phyloP scores from a whole-genome alignment of 176 grass and related monocot genomes.

The Avena eriantha region DNA sequence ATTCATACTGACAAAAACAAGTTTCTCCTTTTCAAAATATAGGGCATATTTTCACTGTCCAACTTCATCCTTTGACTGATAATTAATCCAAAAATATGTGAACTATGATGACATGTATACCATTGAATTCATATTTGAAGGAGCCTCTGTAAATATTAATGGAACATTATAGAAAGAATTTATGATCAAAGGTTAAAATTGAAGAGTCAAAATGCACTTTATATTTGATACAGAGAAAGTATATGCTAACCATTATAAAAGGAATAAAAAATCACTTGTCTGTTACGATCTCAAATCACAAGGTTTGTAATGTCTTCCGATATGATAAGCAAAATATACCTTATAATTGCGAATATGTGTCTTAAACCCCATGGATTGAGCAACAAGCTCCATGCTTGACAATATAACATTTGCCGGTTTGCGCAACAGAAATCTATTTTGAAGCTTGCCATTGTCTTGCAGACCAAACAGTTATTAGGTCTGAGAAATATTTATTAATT shows the following conservation, averaged over 20 bases:
- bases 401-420: constrained; percentile 89
- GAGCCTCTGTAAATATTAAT: neutral
- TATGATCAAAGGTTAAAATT: neutral
- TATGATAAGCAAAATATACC: constrained; percentile 48
- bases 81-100: constrained; percentile 7
- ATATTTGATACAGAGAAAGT: constrained; percentile 10
- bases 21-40: neutral
- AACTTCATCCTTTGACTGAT: constrained; percentile 13
- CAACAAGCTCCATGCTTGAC: constrained; percentile 95
- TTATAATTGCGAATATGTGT: constrained; percentile 97
- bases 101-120: neutral
- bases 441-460: constrained; percentile 79
- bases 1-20: constrained; percentile 17
- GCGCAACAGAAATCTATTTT: constrained; percentile 80
- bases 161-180: neutral
- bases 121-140: neutral
- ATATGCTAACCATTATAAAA: constrained; percentile 19
- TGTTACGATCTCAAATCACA: constrained; percentile 16
- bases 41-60: neutral
- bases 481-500: constrained; percentile 25
- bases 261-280: constrained; percentile 12
- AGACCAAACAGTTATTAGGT: constrained; percentile 44
- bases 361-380: constrained; percentile 98
- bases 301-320: constrained; percentile 29
- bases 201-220: neutral